A percentile compares a stretch with the other conserved stretches of the same genome.
Conservation (phyloP, 1,139 yeast species). For the Spathaspora sp. region DNA sequence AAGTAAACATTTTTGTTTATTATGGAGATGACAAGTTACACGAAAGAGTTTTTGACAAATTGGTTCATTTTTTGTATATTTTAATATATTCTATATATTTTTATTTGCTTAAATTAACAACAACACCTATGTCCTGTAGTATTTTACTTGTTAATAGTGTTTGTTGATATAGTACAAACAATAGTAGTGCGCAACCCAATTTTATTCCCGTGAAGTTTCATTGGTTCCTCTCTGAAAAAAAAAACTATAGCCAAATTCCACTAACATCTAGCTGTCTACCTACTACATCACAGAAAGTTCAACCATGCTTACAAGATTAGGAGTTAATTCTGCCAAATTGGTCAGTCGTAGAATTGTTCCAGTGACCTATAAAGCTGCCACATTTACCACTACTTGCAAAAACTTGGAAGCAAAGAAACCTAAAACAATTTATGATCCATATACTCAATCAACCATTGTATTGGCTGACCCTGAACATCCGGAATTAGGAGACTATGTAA, state of each 20-base stretch:
- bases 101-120: background rate
- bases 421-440: constrained; percentile 40
- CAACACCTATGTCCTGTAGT: background rate
- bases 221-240: constrained; percentile 18
- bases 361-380: background rate
- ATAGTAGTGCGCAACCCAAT: constrained; percentile 4
- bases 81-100: background rate
- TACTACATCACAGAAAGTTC: background rate
- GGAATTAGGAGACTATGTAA: constrained; percentile 46
- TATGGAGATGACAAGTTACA: background rate
- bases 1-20: background rate
- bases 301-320: constrained; percentile 31
- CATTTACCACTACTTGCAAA: constrained; percentile 16
- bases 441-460: constrained; percentile 40
- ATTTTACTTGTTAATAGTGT: background rate
- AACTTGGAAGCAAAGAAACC: constrained; percentile 22
- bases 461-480: constrained; percentile 47
- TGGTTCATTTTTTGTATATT: background rate
- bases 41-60: background rate
- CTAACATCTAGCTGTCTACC: background rate
- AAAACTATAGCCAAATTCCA: constrained; percentile 1
- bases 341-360: background rate
- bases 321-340: constrained; percentile 15
- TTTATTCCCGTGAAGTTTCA: constrained; percentile 20
- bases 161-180: background rate